A percentile compares a stretch with the other conserved stretches of the same genome.
Evolutionary conservation across 2,329 filamentous ascomycete genomes (phyloP).

Genomic region (Thyridium curvatum): DNA sequence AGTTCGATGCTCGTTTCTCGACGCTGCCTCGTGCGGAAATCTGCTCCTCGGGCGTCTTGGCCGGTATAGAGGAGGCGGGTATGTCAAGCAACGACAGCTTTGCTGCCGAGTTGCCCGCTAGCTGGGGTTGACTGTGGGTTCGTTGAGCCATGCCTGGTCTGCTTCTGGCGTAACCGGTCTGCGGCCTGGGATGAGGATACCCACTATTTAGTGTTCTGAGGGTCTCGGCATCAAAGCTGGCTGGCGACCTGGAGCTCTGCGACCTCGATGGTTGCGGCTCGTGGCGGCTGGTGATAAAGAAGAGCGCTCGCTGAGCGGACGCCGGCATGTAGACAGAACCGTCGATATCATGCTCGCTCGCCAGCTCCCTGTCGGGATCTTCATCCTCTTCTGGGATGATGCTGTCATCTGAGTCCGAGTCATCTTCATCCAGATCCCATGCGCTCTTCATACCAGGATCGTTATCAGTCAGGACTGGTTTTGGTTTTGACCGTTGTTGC

Average conservation of each 20-base stretch:
- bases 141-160: constrained; percentile 36
- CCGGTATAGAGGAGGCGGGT: constrained; percentile 11
- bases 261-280: constrained; percentile 19
- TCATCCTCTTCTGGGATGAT: constrained; percentile 20
- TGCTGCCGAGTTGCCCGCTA: constrained; percentile 20
- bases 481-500: constrained; percentile 3
- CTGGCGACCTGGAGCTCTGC: constrained; percentile 20
- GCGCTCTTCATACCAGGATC: constrained; percentile 36
- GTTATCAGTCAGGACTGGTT: constrained; percentile 7
- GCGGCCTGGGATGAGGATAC: constrained; percentile 36
- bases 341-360: constrained; percentile 20
- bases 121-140: constrained; percentile 41
- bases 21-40: constrained; percentile 14
- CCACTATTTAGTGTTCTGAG: constrained; percentile 21
- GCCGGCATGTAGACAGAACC: constrained; percentile 29
- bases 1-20: constrained; percentile 46
- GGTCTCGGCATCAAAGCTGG: constrained; percentile 25
- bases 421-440: constrained; percentile 45
- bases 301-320: constrained; percentile 41
- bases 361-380: constrained; percentile 30
- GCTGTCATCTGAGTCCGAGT: constrained; percentile 31
- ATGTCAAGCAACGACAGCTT: constrained; percentile 12
- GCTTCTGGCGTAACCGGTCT: constrained; percentile 44
- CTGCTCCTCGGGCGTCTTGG: constrained; percentile 25
- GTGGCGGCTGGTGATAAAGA: constrained; percentile 41